Conservation (phyloP, 768 basidiomycete species). For the Boletus rex-veris region DNA sequence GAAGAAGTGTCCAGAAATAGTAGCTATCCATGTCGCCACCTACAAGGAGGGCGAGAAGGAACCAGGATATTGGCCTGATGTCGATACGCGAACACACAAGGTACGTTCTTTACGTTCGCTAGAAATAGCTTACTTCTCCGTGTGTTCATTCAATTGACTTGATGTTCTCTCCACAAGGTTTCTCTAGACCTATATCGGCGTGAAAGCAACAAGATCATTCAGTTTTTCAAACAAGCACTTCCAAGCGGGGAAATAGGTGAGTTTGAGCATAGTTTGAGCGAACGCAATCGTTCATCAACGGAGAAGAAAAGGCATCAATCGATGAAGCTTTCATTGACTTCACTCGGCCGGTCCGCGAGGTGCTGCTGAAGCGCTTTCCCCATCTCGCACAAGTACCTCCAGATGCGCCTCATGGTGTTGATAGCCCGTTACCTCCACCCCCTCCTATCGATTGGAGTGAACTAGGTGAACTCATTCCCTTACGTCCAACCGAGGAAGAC, state of each 20-base stretch:
- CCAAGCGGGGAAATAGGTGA: conserved; percentile 81
- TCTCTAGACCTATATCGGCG: conserved; percentile 90
- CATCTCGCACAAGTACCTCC: conserved; percentile 68
- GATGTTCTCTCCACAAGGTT: conserved; percentile 47
- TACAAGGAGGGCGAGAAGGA: conserved; percentile 85
- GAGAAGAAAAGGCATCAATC: conserved; percentile 90
- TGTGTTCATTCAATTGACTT: background rate
- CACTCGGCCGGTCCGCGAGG: conserved; percentile 72
- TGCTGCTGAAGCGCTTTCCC: conserved; percentile 71
- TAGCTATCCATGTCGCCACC: conserved; percentile 91
- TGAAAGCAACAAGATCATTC: conserved; percentile 85
- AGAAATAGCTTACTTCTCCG: background rate
- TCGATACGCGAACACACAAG: conserved; percentile 90
- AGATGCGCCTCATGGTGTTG: conserved; percentile 65
- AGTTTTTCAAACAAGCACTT: conserved; percentile 75
- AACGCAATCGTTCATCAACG: background rate
- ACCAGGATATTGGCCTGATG: conserved; percentile 89
- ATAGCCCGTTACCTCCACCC: conserved; percentile 74
- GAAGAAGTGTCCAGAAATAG: conserved; percentile 80
- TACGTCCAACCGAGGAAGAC: conserved; percentile 35
- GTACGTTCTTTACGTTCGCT: conserved; percentile 36
- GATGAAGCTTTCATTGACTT: conserved; percentile 97
- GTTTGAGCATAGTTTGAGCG: conserved; percentile 7
- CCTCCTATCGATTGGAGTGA: conserved; percentile 60
- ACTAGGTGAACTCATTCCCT: conserved; percentile 61